Percentiles rank a stretch among this genome's conserved stretches.
These are phyloP conservation scores for Fusarium haematococcum DNA, from an alignment of 2,329 filamentous ascomycete species.

Conservation along the genomic window DNA sequence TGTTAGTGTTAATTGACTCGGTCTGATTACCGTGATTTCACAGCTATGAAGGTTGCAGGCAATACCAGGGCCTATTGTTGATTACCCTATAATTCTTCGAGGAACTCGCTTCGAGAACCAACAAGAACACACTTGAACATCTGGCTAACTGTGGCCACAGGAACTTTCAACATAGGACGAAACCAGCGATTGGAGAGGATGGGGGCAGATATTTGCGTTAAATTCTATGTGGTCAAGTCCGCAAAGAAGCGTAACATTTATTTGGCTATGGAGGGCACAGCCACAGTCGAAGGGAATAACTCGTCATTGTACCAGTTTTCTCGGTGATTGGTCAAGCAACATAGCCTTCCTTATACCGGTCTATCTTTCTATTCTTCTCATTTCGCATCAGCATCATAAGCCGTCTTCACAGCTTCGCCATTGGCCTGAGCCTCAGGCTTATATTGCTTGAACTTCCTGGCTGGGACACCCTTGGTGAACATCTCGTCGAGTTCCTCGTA, in stretches of 20 bases:
- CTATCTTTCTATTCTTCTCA: not conserved
- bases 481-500: slow-evolving; percentile 28
- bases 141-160: not conserved
- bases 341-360: not conserved
- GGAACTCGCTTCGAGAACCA: not conserved
- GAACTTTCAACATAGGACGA: not conserved
- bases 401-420: slow-evolving; percentile 29
- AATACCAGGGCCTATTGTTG: not conserved
- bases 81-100: not conserved
- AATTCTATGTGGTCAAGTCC: not conserved
- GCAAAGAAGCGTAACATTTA: not conserved
- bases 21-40: not conserved
- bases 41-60: not conserved
- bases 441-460: slow-evolving; percentile 9
- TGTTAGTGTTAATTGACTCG: not conserved
- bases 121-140: not conserved
- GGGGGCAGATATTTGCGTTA: not conserved
- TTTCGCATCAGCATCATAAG: slow-evolving; percentile 30
- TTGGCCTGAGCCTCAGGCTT: slow-evolving; percentile 27
- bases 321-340: not conserved
- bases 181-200: not conserved
- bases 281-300: not conserved
- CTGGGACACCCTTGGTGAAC: slow-evolving; percentile 11
- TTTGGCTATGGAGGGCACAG: not conserved
- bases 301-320: not conserved